Percentiles rank a stretch among this genome's conserved stretches.
These are phyloP conservation scores for Termitomyces sp. DNA, from an alignment of 768 basidiomycete species.

Conservation along the genomic window DNA sequence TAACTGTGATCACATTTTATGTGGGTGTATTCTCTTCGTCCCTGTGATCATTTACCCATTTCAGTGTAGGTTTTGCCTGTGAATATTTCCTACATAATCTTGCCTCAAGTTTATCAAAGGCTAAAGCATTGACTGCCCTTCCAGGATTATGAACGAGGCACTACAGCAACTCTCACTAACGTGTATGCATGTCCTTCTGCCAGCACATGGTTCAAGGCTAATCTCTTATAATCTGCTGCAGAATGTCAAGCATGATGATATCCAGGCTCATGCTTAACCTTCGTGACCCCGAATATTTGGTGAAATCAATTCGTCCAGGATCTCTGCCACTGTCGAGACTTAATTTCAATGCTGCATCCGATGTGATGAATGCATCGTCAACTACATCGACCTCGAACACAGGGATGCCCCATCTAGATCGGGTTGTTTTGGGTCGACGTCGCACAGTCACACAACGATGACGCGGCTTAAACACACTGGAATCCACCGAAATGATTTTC, in stretches of 20 bases:
- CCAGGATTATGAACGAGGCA: not conserved
- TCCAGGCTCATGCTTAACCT: not conserved
- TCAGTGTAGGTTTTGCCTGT: not conserved
- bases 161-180: not conserved
- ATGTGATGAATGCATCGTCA: not conserved
- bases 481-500: not conserved
- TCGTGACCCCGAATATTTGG: not conserved
- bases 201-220: not conserved
- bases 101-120: not conserved
- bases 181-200: not conserved
- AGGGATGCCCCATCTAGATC: no score
- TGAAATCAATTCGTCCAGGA: not conserved
- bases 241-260: not conserved
- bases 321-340: not conserved
- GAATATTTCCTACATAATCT: not conserved
- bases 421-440: no score
- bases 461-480: not conserved
- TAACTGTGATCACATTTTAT: not conserved
- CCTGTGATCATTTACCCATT: not conserved
- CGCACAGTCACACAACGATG: no score
- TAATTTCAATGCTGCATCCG: not conserved
- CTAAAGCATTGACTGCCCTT: not conserved
- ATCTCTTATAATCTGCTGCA: not conserved
- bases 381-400: not conserved
- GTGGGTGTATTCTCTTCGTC: not conserved